Evolutionary conservation across 2,329 filamentous ascomycete genomes (phyloP), one percentile per base, ranked within the genome.

Genomic region (Ophiosphaerella narmari): DNA sequence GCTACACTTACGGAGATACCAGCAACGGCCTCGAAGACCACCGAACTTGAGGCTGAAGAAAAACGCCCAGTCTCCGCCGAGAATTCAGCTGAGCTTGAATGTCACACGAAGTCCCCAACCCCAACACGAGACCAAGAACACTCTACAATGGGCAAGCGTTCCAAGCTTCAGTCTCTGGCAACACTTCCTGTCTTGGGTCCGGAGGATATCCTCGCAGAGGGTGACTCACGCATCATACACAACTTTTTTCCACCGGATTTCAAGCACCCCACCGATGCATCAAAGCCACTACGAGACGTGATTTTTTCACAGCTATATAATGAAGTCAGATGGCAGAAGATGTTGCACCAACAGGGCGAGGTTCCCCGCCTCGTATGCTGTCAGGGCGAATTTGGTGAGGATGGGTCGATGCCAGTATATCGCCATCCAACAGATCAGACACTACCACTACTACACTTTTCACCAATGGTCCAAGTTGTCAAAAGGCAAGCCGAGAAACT

Each of bases 401-500:
- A 93, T 63, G 90, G 89, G 14, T 86, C 80, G 57, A 86, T 89
- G 70, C 94, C 94, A 18, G 82, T 97, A n/a, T 99, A 99, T 72
- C 88, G 94, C 12, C 94, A 97, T 72, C 94, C 94, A 38, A 85
- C 91, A 4, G 94, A 99, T 67, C 89, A 95, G 70, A 90, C 89
- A 1, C 88, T 92, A 0, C 86, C 89, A 0, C 74, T 97, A 12
- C 76, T 87, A 1, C 80, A 86, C 2, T 97, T 96, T 73, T 89
- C 90, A 0, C 78, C 85, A 0, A 86, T 85, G 0, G 89, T 97
- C 1, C 75, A 85, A 14, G 75, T 79, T 32, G 86, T 97, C 50
- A 86, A 87, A 51, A 71, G 75, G 12, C 81, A 82, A 46, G 87
- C 91, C 0, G 90, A 96, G 70, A 79, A 82, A 48, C 77, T 84